These are phyloP conservation scores for thale cress (Arabidopsis thaliana) DNA, from an alignment of 345 rosid species.

Conservation along the genomic window TAIR10.1 NC_003074.8:21815501-21816000, in stretches of 20 bases:
- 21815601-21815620: slow-evolving; percentile 16
- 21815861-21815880: slow-evolving; percentile 84
- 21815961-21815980: background rate
- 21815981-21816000: background rate
- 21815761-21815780: slow-evolving; percentile 99
- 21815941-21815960: slow-evolving; percentile 8
- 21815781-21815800: slow-evolving; percentile 96
- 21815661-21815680: background rate
- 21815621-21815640: background rate
- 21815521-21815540: slow-evolving; percentile 80
- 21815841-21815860: slow-evolving; percentile 74
- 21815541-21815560: slow-evolving; percentile 94
- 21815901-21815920: slow-evolving; percentile 98
- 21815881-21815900: slow-evolving; percentile 79
- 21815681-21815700: background rate
- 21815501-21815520: slow-evolving; percentile 89
- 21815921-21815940: slow-evolving; percentile 56
- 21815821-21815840: slow-evolving; percentile 86
- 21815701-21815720: slow-evolving; percentile 20
- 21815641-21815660: slow-evolving; percentile 10
- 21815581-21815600: slow-evolving; percentile 85
- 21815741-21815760: slow-evolving; percentile 60
- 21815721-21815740: slow-evolving; percentile 6
- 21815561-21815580: slow-evolving; percentile 83
- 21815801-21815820: slow-evolving; percentile 87